Conservation (phyloP, 1,284 basidiomycete species). For the Agaricales sp. region DNA sequence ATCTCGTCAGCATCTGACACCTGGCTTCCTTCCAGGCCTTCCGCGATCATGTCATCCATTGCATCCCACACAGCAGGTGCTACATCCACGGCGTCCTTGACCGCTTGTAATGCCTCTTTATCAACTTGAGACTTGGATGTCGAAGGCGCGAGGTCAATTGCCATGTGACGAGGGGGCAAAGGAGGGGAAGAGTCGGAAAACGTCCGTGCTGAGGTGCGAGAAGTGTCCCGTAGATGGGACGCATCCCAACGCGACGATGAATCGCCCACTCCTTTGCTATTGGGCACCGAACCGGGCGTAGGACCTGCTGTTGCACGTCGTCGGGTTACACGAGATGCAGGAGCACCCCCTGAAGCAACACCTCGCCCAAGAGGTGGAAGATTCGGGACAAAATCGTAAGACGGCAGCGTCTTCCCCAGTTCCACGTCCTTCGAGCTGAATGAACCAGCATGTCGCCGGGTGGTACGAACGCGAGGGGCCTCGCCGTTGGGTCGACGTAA, state of each 20-base stretch:
- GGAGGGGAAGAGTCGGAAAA: slow-evolving; percentile 33
- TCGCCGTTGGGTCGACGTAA: slow-evolving; percentile 18
- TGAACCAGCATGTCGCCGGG: slow-evolving; percentile 83
- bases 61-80: slow-evolving; percentile 68
- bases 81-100: slow-evolving; percentile 55
- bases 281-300: slow-evolving; percentile 8
- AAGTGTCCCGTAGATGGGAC: slow-evolving; percentile 46
- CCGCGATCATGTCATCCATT: slow-evolving; percentile 49
- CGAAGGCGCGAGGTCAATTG: slow-evolving; percentile 1
- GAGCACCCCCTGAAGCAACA: slow-evolving; percentile 20
- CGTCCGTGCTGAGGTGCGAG: slow-evolving; percentile 40
- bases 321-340: slow-evolving; percentile 36
- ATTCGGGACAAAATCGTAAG: slow-evolving; percentile 33
- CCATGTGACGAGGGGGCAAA: slow-evolving; percentile 18
- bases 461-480: slow-evolving; percentile 36
- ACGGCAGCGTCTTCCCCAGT: slow-evolving; percentile 73
- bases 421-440: slow-evolving; percentile 90
- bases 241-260: slow-evolving; percentile 1
- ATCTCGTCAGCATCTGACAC: slow-evolving; percentile 34
- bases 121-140: slow-evolving; percentile 49
- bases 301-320: slow-evolving; percentile 25
- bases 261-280: not conserved
- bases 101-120: slow-evolving; percentile 57
- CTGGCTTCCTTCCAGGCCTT: slow-evolving; percentile 24
- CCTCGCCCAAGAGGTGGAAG: slow-evolving; percentile 24